These are phyloP conservation scores for Erythrophleum ivorense DNA, from an alignment of 331 rosid species.

Conservation along the genomic window DNA sequence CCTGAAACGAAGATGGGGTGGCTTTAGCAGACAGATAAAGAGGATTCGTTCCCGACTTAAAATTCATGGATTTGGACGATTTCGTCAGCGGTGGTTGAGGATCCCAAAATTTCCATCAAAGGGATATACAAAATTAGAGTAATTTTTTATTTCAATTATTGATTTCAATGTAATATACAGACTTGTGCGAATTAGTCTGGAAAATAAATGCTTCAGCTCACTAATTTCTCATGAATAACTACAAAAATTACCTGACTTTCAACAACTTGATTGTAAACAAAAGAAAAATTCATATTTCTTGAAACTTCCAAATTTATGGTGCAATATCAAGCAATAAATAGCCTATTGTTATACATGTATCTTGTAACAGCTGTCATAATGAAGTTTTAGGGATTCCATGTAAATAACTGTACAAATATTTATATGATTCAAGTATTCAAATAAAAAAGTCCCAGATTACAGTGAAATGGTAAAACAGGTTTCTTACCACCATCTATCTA, in stretches of 20 bases:
- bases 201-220: neutral
- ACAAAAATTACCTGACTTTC: neutral
- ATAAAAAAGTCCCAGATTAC: too few relatives aligned
- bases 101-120: slow-evolving; percentile 68
- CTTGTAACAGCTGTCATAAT: too few relatives aligned
- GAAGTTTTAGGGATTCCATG: neutral
- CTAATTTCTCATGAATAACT: neutral
- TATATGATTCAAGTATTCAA: neutral
- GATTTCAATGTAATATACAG: slow-evolving; percentile 31
- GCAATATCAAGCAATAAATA: neutral
- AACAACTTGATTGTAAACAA: neutral
- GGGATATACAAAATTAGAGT: slow-evolving; percentile 62
- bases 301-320: too few relatives aligned
- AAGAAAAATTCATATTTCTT: neutral
- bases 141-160: slow-evolving; percentile 17
- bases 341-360: too few relatives aligned
- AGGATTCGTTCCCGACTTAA: slow-evolving; percentile 60
- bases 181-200: slow-evolving; percentile 1
- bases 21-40: slow-evolving; percentile 63
- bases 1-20: slow-evolving; percentile 62
- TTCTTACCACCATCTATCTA: too few relatives aligned
- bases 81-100: slow-evolving; percentile 74
- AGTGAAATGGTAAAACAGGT: too few relatives aligned
- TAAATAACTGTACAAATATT: neutral
- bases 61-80: slow-evolving; percentile 71